These are phyloP conservation scores for Spizellomyces sp. DNA, from an alignment of 192 early-diverging fungal genomes.

Conservation along the genomic window DNA sequence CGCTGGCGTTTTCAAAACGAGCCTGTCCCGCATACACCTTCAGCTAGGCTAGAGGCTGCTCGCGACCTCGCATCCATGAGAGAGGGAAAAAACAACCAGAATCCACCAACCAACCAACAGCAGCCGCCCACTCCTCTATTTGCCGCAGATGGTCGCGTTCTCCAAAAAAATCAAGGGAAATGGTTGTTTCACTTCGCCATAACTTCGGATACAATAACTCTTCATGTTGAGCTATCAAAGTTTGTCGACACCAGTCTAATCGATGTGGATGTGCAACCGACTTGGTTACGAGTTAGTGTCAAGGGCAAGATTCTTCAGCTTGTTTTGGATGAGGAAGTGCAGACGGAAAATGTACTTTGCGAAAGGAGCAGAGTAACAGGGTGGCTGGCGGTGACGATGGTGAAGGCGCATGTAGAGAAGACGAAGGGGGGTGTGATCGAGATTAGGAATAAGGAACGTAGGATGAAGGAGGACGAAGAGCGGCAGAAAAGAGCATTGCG, in stretches of 20 bases:
- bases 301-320: conserved; percentile 60
- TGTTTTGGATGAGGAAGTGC: conserved; percentile 45
- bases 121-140: conserved; percentile 9
- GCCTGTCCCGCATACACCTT: conserved; percentile 50
- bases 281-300: conserved; percentile 43
- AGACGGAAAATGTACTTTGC: conserved; percentile 39
- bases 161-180: conserved; percentile 62
- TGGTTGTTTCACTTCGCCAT: conserved; percentile 42
- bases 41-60: conserved; percentile 53
- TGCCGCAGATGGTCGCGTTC: conserved; percentile 46
- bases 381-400: conserved; percentile 49
- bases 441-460: conserved; percentile 9
- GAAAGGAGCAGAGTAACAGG: conserved; percentile 55
- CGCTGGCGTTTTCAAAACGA: conserved; percentile 48
- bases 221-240: conserved; percentile 52
- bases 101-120: conserved; percentile 4
- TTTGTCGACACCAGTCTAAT: conserved; percentile 56
- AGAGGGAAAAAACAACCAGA: conserved; percentile 18
- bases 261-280: conserved; percentile 51
- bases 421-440: conserved; percentile 13
- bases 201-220: conserved; percentile 27
- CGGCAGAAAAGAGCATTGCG: not conserved
- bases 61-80: conserved; percentile 49
- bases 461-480: conserved; percentile 10
- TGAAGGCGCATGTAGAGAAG: conserved; percentile 28